Percentiles rank a stretch among this genome's conserved stretches.
phyloP scores from a whole-genome alignment of 805 yeast species.

The Starmerella sirachaensis region DNA sequence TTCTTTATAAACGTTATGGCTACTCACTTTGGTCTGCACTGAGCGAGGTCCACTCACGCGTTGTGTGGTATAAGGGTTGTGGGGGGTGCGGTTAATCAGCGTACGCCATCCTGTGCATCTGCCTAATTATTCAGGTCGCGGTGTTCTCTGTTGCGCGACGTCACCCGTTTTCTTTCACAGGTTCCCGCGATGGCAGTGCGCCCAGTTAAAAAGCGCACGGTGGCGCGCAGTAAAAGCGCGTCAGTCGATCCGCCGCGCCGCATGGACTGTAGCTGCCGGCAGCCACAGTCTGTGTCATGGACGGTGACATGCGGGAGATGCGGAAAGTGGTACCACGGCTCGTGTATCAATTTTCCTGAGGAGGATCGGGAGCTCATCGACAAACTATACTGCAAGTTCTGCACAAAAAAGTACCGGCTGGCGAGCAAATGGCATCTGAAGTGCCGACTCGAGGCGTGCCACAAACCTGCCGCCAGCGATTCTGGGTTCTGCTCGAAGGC shows the following conservation, averaged over 20 bases:
- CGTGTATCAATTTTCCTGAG: conserved; percentile 6
- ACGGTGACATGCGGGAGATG: conserved; percentile 8
- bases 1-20: too few species aligned
- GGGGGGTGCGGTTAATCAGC: too few species aligned
- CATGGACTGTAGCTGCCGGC: conserved; percentile 3
- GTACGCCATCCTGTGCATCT: too few species aligned
- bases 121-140: too few species aligned
- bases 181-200: too few species aligned
- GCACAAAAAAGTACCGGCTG: background rate
- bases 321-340: conserved; percentile 14
- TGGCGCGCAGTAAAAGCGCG: conserved; percentile 1
- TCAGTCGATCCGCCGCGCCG: background rate
- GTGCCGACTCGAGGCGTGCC: conserved; percentile 8
- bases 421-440: background rate
- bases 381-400: conserved; percentile 3
- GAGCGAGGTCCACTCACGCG: too few species aligned
- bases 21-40: too few species aligned
- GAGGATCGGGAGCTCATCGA: background rate
- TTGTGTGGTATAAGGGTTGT: too few species aligned
- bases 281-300: conserved; percentile 5
- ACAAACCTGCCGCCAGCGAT: background rate
- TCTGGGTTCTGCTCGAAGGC: conserved; percentile 6
- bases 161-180: too few species aligned
- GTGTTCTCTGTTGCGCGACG: too few species aligned
- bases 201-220: too few species aligned